Conservation (phyloP, 129 eudicot genomes). For the Ambrosia artemisiifolia region DNA sequence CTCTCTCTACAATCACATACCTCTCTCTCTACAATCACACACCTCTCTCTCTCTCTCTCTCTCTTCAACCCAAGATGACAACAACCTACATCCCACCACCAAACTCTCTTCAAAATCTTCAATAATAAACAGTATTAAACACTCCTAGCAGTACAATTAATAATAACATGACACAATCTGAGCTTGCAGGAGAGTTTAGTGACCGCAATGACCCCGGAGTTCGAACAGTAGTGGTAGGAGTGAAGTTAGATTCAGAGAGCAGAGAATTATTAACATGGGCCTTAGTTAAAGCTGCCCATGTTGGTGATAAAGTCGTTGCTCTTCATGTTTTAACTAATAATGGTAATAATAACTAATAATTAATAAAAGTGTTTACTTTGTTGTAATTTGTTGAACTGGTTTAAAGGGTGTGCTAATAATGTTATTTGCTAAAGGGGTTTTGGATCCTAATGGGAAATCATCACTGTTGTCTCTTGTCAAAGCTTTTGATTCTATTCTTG, state of each 20-base stretch:
- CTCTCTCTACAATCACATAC: no score
- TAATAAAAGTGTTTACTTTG: no score
- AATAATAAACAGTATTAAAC: background rate
- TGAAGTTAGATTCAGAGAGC: slow-evolving; percentile 69
- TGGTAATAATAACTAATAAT: slow-evolving; percentile 37
- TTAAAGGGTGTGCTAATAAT: background rate
- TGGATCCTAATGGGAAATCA: slow-evolving; percentile 73
- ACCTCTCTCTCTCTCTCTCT: background rate
- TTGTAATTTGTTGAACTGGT: background rate
- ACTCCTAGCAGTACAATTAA: background rate
- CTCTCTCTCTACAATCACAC: no score
- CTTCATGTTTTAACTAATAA: slow-evolving; percentile 73
- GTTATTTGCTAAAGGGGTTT: slow-evolving; percentile 32
- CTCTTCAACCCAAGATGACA: slow-evolving; percentile 10
- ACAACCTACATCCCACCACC: background rate
- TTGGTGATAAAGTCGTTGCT: slow-evolving; percentile 88
- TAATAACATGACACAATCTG: slow-evolving; percentile 39
- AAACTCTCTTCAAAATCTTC: slow-evolving; percentile 1
- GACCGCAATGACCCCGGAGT: slow-evolving; percentile 27
- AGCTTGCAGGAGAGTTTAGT: slow-evolving; percentile 41
- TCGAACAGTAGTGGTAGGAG: slow-evolving; percentile 82
- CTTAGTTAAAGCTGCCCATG: slow-evolving; percentile 74
- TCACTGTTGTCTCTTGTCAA: slow-evolving; percentile 74
- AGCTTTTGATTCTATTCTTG: slow-evolving; percentile 80
- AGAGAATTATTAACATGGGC: slow-evolving; percentile 92